These are phyloP conservation scores for Rhodosporidiobolus odoratus DNA, from an alignment of 768 basidiomycete genomes.

Conservation along the genomic window DNA sequence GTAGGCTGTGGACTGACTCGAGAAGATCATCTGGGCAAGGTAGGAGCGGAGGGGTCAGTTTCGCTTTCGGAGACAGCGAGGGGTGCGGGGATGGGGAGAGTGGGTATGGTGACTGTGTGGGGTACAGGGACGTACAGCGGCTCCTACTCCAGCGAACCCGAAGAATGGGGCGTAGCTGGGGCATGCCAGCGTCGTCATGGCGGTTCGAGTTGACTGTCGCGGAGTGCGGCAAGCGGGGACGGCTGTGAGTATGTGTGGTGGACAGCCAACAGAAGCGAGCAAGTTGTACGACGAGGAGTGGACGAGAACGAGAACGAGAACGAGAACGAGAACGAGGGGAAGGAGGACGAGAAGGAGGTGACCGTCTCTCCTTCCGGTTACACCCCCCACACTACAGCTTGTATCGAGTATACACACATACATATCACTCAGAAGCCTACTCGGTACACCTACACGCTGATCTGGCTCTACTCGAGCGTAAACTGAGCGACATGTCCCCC, in stretches of 20 bases:
- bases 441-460: too few relatives aligned
- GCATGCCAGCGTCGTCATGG: constrained; percentile 24
- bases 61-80: not conserved
- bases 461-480: not conserved
- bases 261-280: too few relatives aligned
- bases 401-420: too few relatives aligned
- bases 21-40: constrained; percentile 81
- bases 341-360: too few relatives aligned
- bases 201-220: not conserved
- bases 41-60: not conserved
- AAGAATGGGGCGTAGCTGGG: constrained; percentile 87
- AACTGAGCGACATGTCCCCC: not conserved
- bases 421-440: too few relatives aligned
- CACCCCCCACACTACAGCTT: too few relatives aligned
- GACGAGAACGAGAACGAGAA: too few relatives aligned
- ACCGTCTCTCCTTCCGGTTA: too few relatives aligned
- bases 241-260: not conserved
- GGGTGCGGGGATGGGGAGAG: not conserved
- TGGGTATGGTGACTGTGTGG: not conserved
- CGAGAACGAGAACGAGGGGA: too few relatives aligned
- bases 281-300: not conserved
- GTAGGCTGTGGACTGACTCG: constrained; percentile 60
- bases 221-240: too few relatives aligned
- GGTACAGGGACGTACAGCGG: constrained; percentile 60
- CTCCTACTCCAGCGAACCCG: constrained; percentile 93